A percentile compares a stretch with the other conserved stretches of the same genome.
These are phyloP conservation scores for Paraphoma chrysanthemicola DNA, from an alignment of 2,329 filamentous ascomycete species.

Conservation along the genomic window DNA sequence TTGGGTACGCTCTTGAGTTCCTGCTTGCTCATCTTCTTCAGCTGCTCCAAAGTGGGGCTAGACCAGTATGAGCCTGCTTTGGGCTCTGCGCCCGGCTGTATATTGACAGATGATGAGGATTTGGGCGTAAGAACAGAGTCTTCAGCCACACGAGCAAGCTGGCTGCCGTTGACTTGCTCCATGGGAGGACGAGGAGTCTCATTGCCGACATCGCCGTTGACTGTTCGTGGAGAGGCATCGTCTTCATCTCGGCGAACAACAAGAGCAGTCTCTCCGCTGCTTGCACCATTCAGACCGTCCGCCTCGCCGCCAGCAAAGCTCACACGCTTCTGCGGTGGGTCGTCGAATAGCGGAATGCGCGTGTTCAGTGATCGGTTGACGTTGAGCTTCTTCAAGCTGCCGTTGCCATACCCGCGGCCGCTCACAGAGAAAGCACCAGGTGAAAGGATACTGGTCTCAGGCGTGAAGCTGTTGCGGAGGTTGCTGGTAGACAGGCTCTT, in stretches of 20 bases:
- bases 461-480: constrained; percentile 79
- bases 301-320: constrained; percentile 75
- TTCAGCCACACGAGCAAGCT: constrained; percentile 81
- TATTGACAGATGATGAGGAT: constrained; percentile 38
- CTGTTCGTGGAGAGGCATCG: constrained; percentile 61
- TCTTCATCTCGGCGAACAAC: constrained; percentile 57
- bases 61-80: constrained; percentile 86
- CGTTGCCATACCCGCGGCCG: constrained; percentile 41
- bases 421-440: constrained; percentile 84
- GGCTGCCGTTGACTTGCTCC: constrained; percentile 75
- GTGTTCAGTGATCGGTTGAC: constrained; percentile 86
- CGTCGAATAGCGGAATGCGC: constrained; percentile 67
- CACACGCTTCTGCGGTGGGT: constrained; percentile 70
- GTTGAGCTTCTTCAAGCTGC: constrained; percentile 84
- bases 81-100: constrained; percentile 51
- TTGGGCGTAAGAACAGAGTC: constrained; percentile 59
- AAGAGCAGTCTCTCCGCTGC: constrained; percentile 57
- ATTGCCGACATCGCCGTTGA: constrained; percentile 48
- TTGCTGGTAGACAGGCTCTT: constrained; percentile 92
- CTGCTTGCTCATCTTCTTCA: constrained; percentile 79
- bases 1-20: constrained; percentile 76
- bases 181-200: constrained; percentile 64
- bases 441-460: constrained; percentile 84
- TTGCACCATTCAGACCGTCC: constrained; percentile 42
- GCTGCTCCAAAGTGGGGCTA: constrained; percentile 74